Percentiles rank a stretch among this genome's conserved stretches.
These are phyloP conservation scores for Aquilaria sinensis DNA, from an alignment of 345 rosid species.

Conservation along the genomic window DNA sequence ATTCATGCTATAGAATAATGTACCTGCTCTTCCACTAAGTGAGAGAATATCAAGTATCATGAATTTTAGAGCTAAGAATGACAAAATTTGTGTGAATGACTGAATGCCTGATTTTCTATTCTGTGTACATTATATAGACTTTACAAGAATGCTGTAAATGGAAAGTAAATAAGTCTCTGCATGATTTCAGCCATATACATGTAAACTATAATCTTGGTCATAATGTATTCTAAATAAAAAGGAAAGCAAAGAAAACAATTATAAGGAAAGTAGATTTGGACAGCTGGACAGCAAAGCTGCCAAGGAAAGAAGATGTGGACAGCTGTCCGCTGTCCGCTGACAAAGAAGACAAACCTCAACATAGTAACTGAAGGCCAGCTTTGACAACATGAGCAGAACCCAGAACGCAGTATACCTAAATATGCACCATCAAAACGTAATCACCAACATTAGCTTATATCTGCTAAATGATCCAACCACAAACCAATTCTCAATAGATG, in stretches of 20 bases:
- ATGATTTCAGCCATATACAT: too few species aligned
- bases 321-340: neutral
- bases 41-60: neutral
- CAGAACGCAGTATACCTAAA: conserved; percentile 64
- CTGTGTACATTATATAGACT: too few species aligned
- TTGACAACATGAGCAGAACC: conserved; percentile 42
- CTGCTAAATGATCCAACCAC: too few species aligned
- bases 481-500: too few species aligned
- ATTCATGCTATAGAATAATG: neutral
- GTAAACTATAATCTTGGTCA: too few species aligned
- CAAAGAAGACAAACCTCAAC: conserved; percentile 40
- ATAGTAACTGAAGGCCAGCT: conserved; percentile 51
- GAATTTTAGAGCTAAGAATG: neutral
- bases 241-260: too few species aligned
- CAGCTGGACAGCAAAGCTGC: neutral
- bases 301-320: neutral
- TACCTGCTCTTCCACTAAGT: neutral
- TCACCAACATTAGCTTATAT: neutral
- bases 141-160: too few species aligned
- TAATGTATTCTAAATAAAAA: too few species aligned
- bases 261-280: too few species aligned
- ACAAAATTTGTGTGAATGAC: neutral
- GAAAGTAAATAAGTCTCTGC: too few species aligned
- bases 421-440: neutral
- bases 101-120: too few species aligned